Base-by-base conservation (phyloP, 768 basidiomycete species). In the Hericium erinaceus region DNA sequence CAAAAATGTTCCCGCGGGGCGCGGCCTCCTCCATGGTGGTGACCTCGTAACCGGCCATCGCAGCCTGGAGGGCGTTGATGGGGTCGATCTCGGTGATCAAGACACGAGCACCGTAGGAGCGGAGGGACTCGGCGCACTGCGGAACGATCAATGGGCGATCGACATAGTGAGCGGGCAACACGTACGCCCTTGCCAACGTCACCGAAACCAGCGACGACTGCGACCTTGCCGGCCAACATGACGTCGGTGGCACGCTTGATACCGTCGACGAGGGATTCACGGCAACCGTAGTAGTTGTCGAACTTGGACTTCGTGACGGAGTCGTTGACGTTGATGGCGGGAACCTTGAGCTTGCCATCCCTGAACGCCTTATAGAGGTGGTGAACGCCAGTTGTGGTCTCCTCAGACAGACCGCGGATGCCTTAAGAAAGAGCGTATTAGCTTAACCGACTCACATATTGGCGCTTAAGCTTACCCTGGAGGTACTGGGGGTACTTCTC, bases 241-340 rank as follows among this genome's bases (percentile, higher is more conserved):
- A 99, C 92, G 72, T 99, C 97, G 62, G 97, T 99, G 59, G 97
- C 97, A 69, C 97, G 94, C 84, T 99, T 99, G 79, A 99, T 98
- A 66, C 97, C 97, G 71, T 99, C 97, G 60, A 99, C 97, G 61
- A 99, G 90, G 37, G 97, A 99, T 75, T 99, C 97, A 69, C 97
- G 92, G 78, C 97, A 99, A 61, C 97, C 97, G 72, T 99, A 99
- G 76, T 92, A 89, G 78, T 93, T 92, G 76, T 95, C 89, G 71
- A 99, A 99, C 80, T 99, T 99, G 70, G 94, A 97, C 77, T 99
- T 99, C 64, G 97, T 99, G 69, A 99, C 97, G 5, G 95, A 97
- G 77, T 97, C 95, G 74, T 98, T 98, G 69, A 99, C 97, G 73
- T 99, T 99, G 81, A 99, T 98, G 61, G 97, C 97, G 60, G 97